phyloP scores from a whole-genome alignment of 2,329 filamentous ascomycete genomes.

The Microsporum audouinii region DNA sequence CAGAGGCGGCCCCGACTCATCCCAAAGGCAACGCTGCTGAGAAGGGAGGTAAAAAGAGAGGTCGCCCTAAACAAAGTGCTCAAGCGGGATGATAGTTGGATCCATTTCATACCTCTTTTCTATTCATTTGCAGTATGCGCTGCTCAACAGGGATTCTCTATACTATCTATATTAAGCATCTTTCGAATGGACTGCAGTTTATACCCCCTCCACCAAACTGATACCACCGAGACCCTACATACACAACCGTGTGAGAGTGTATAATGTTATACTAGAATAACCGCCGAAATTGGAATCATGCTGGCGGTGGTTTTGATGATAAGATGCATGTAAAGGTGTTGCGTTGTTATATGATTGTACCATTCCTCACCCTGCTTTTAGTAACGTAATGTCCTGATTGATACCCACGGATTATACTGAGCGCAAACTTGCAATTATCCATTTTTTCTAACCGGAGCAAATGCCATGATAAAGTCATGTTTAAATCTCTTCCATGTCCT shows the following conservation, averaged over 20 bases:
- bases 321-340: not conserved
- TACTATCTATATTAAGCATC: not conserved
- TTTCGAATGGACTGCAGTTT: not conserved
- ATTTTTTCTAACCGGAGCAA: not conserved
- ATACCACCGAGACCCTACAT: not conserved
- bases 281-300: not conserved
- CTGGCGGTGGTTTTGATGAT: not conserved
- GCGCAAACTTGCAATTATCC: not conserved
- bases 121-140: not conserved
- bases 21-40: not conserved
- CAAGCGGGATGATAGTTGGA: not conserved
- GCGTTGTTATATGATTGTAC: not conserved
- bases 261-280: not conserved
- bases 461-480: too few relatives aligned
- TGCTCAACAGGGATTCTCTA: not conserved
- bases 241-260: not conserved
- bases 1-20: not conserved
- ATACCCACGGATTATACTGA: not conserved
- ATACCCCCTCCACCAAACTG: not conserved
- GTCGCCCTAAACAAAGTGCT: constrained; percentile 10
- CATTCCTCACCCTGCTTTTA: not conserved
- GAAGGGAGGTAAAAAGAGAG: constrained; percentile 9
- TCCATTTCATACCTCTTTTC: not conserved
- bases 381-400: not conserved
- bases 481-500: constrained; percentile 47